Evolutionary conservation across 2,329 filamentous ascomycete species (phyloP).

Genomic region (Colletotrichum eleusines): DNA sequence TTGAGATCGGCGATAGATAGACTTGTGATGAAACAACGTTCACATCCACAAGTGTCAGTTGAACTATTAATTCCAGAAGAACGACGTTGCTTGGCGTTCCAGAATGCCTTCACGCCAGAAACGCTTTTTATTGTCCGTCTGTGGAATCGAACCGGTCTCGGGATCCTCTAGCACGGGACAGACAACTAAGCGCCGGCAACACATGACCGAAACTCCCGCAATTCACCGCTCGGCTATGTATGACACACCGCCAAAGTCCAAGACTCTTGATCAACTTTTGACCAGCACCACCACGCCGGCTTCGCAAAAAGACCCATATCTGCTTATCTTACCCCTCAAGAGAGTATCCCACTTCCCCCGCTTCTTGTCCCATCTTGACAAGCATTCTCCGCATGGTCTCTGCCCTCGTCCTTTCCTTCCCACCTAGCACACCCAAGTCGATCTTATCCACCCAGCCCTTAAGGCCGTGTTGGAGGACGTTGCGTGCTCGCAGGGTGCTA

Average conservation of each 20-base stretch:
- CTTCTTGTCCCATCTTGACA: conserved; percentile 70
- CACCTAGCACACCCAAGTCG: conserved; percentile 64
- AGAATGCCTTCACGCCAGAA: neutral
- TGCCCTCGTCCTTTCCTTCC: conserved; percentile 61
- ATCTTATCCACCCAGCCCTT: conserved; percentile 73
- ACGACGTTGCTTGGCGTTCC: conserved; percentile 6
- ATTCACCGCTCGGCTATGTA: conserved; percentile 30
- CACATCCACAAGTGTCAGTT: neutral
- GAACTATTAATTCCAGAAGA: conserved; percentile 2
- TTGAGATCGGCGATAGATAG: conserved; percentile 1
- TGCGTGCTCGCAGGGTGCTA: conserved; percentile 70
- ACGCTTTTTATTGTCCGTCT: neutral
- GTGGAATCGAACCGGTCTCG: neutral
- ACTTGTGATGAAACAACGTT: conserved; percentile 30
- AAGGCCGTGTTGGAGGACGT: conserved; percentile 81
- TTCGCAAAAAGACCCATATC: conserved; percentile 22
- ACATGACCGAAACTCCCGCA: conserved; percentile 31
- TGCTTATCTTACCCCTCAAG: conserved; percentile 54
- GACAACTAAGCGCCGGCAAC: conserved; percentile 22
- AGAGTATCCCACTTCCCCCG: conserved; percentile 73
- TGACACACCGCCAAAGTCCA: conserved; percentile 36
- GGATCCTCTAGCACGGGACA: conserved; percentile 15
- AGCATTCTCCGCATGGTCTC: conserved; percentile 74
- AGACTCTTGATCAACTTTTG: conserved; percentile 20
- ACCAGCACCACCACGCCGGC: neutral